Evolutionary conservation across 345 rosid genomes (phyloP).

Genomic region (Eutrema yunnanense): DNA sequence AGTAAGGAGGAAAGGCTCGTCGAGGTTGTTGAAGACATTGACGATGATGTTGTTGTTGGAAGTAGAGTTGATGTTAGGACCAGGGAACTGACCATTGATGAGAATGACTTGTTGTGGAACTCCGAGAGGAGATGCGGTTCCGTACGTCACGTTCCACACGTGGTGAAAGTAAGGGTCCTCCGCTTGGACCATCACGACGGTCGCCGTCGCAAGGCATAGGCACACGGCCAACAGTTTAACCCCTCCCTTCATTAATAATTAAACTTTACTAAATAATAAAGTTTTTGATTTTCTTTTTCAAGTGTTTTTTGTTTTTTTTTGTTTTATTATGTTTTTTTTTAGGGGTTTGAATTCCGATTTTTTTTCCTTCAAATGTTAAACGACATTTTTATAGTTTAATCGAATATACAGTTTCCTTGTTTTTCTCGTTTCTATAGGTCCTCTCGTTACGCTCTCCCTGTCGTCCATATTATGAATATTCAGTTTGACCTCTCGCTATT

Average conservation of each 20-base stretch:
- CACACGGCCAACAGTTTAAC: slow-evolving; percentile 24
- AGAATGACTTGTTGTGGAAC: slow-evolving; percentile 70
- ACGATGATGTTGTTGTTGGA: slow-evolving; percentile 59
- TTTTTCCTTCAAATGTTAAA: slow-evolving; percentile 3
- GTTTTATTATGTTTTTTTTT: not conserved
- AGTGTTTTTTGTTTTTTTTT: not conserved
- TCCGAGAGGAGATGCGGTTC: slow-evolving; percentile 67
- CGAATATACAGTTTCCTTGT: slow-evolving; percentile 1
- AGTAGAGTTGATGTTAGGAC: slow-evolving; percentile 72
- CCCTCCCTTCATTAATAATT: slow-evolving; percentile 25
- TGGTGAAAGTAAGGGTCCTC: slow-evolving; percentile 67
- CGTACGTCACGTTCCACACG: slow-evolving; percentile 76
- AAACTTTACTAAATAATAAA: not conserved
- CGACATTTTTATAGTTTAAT: slow-evolving; percentile 21
- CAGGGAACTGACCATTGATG: slow-evolving; percentile 68
- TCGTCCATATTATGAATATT: slow-evolving; percentile 27
- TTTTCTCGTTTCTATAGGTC: slow-evolving; percentile 18
- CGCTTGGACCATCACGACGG: slow-evolving; percentile 34
- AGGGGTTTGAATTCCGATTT: not conserved
- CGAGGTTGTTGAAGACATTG: slow-evolving; percentile 70
- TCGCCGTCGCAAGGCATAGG: slow-evolving; percentile 26
- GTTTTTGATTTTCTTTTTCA: slow-evolving; percentile 4
- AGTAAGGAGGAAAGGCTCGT: slow-evolving; percentile 71
- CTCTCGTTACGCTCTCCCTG: slow-evolving; percentile 27
- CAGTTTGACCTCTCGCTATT: slow-evolving; percentile 21